Evolutionary conservation across 192 early-diverging fungal species (phyloP), one percentile per base, ranked within the genome.

Genomic region (Coemansia sp.): DNA sequence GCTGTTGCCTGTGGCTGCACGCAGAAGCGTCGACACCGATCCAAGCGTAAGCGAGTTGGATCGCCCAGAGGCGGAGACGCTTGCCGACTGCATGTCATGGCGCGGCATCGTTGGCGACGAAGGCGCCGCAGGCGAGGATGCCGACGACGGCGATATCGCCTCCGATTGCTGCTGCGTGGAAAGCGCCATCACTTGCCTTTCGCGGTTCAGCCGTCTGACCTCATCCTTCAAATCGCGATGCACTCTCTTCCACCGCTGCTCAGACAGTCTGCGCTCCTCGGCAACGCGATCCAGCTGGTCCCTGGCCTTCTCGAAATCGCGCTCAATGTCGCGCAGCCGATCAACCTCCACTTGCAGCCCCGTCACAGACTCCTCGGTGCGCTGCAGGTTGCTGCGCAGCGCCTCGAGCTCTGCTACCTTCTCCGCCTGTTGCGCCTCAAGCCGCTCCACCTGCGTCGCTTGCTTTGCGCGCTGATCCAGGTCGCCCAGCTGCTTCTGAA

Each of bases 171-270:
- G 35, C 43, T 48, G 62, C 41, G 34, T n/a, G 12, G 43, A 11
- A 12, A 57, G 55, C 20, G 51, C 48, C n/a, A 38, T 44, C 4
- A 44, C 20, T 41, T 62, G 61, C 33, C 64, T 66, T 59, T 85
- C 75, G 38, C 78, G 74, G 26, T 81, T 75, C 53, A 85, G 58
- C 46, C 75, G 69, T 6, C 78, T 67, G 21, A 85, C 74, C 62
- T 85, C 83, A 11, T 85, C 78, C 58, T 85, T 85, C 34, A 85
- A 56, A 35, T 81, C 83, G 10, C 78, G 71, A 46, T 81, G 77
- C 26, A 85, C 73, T 1, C 77, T 67, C 68, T 76, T 76, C 83
- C 83, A 85, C 24, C 78, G 74, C 55, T 76, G 66, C 63, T 85
- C 83, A 0, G 77, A 64, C 48, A 85, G 46, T n/a, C 60, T 65